phyloP scores from a whole-genome alignment of 2,329 filamentous ascomycete genomes.

The Aspergillus uvarum region DNA sequence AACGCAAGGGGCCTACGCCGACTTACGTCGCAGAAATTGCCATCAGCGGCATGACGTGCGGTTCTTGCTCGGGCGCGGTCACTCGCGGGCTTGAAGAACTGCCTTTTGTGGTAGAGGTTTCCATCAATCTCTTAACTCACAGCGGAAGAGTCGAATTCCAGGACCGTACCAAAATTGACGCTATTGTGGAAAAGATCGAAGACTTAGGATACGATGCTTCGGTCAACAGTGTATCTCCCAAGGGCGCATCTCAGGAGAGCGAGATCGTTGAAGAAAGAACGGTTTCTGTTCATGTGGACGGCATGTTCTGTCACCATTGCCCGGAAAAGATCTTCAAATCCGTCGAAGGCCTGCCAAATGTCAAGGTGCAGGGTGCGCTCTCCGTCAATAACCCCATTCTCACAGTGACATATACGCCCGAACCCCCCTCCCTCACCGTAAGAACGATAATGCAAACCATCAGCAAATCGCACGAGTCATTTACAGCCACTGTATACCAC shows the following conservation, averaged over 20 bases:
- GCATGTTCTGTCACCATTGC: slow-evolving; percentile 74
- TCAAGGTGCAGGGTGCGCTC: slow-evolving; percentile 43
- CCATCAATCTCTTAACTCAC: slow-evolving; percentile 54
- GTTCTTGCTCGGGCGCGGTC: slow-evolving; percentile 54
- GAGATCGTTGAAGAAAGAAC: slow-evolving; percentile 48
- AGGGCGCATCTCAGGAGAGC: slow-evolving; percentile 31
- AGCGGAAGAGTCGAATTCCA: slow-evolving; percentile 51
- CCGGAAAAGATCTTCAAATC: slow-evolving; percentile 49
- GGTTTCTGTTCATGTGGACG: slow-evolving; percentile 65
- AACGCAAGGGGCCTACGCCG: slow-evolving; percentile 3
- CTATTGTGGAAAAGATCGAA: slow-evolving; percentile 52
- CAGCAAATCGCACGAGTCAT: slow-evolving; percentile 62
- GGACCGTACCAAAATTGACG: slow-evolving; percentile 46
- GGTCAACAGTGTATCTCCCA: slow-evolving; percentile 48
- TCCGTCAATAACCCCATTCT: slow-evolving; percentile 66
- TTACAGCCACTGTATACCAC: slow-evolving; percentile 71
- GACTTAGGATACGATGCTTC: slow-evolving; percentile 65
- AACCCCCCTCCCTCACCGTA: slow-evolving; percentile 69
- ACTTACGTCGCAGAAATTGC: slow-evolving; percentile 48
- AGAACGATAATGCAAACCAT: slow-evolving; percentile 71
- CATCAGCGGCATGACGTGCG: slow-evolving; percentile 60
- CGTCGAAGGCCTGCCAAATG: slow-evolving; percentile 50
- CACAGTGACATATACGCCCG: slow-evolving; percentile 68
- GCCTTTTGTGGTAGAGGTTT: slow-evolving; percentile 48
- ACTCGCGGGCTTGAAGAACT: slow-evolving; percentile 48